A percentile compares a stretch with the other conserved stretches of the same genome.
These are phyloP conservation scores for Wickerhamomyces pijperi DNA, from an alignment of 805 yeast genomes.

Conservation along the genomic window DNA sequence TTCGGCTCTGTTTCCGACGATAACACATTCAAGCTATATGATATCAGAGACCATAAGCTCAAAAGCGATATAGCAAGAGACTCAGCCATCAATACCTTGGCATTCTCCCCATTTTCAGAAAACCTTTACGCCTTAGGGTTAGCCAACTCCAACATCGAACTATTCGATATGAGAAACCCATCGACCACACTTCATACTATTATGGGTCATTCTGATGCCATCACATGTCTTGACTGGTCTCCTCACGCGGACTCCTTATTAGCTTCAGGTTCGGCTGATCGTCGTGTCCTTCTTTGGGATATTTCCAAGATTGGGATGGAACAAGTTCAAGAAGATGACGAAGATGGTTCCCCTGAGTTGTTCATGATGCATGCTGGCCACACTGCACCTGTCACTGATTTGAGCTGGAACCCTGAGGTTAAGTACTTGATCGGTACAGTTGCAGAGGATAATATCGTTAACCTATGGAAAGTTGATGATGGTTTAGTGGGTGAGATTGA, in stretches of 20 bases:
- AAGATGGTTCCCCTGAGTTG: constrained; percentile 83
- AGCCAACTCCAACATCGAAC: constrained; percentile 50
- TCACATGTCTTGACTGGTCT: constrained; percentile 68
- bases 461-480: constrained; percentile 31
- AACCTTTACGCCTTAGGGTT: constrained; percentile 62
- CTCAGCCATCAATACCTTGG: constrained; percentile 45
- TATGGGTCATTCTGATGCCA: constrained; percentile 70
- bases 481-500: neutral
- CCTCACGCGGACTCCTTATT: constrained; percentile 68
- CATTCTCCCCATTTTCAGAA: constrained; percentile 52
- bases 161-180: constrained; percentile 51
- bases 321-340: constrained; percentile 78
- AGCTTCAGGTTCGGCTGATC: constrained; percentile 68
- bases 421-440: constrained; percentile 68
- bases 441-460: constrained; percentile 33
- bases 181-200: constrained; percentile 48
- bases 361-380: constrained; percentile 93
- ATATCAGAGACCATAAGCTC: constrained; percentile 28
- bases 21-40: constrained; percentile 40
- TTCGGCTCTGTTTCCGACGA: constrained; percentile 76
- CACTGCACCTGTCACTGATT: constrained; percentile 63
- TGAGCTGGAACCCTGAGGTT: constrained; percentile 52
- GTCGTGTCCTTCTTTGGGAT: constrained; percentile 78
- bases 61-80: constrained; percentile 19
- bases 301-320: constrained; percentile 71